Evolutionary conservation across 1,284 basidiomycete genomes (phyloP).

Genomic region (Golubevia pallescens): DNA sequence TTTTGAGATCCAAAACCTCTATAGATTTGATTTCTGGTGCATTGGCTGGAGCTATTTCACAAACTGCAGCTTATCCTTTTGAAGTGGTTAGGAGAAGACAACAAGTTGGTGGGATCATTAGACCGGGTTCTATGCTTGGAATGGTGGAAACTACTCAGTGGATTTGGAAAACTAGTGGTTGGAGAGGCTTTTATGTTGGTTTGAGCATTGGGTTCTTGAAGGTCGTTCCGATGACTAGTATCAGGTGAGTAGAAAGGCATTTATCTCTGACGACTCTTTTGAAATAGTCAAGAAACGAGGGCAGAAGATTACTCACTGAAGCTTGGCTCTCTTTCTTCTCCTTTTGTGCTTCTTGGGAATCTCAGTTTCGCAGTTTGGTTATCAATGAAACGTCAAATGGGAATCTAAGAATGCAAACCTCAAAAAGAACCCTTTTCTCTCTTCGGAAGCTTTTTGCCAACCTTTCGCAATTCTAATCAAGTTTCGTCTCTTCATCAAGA

Average conservation of each 20-base stretch:
- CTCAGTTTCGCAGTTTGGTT: slow-evolving; percentile 58
- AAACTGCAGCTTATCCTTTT: slow-evolving; percentile 94
- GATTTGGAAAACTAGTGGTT: slow-evolving; percentile 77
- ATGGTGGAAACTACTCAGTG: slow-evolving; percentile 60
- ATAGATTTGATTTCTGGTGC: slow-evolving; percentile 80
- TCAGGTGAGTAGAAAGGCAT: slow-evolving; percentile 19
- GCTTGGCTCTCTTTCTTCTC: neutral
- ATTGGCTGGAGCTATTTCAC: slow-evolving; percentile 83
- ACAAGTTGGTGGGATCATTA: slow-evolving; percentile 79
- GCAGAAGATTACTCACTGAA: neutral
- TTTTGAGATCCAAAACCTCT: slow-evolving; percentile 48
- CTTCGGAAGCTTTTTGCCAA: too few relatives aligned
- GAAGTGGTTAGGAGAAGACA: slow-evolving; percentile 91
- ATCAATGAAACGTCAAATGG: slow-evolving; percentile 59
- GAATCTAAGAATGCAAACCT: slow-evolving; percentile 21
- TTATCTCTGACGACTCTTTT: neutral
- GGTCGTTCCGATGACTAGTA: slow-evolving; percentile 88
- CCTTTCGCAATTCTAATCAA: too few relatives aligned
- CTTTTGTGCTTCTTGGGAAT: neutral
- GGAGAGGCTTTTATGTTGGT: slow-evolving; percentile 91
- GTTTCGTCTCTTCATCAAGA: too few relatives aligned
- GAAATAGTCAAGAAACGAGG: neutral
- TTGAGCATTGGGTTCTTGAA: slow-evolving; percentile 92
- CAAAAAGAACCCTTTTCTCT: too few relatives aligned
- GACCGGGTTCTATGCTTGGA: slow-evolving; percentile 49